These are phyloP conservation scores for Calvatia gigantea DNA, from an alignment of 768 basidiomycete genomes.

Conservation along the genomic window DNA sequence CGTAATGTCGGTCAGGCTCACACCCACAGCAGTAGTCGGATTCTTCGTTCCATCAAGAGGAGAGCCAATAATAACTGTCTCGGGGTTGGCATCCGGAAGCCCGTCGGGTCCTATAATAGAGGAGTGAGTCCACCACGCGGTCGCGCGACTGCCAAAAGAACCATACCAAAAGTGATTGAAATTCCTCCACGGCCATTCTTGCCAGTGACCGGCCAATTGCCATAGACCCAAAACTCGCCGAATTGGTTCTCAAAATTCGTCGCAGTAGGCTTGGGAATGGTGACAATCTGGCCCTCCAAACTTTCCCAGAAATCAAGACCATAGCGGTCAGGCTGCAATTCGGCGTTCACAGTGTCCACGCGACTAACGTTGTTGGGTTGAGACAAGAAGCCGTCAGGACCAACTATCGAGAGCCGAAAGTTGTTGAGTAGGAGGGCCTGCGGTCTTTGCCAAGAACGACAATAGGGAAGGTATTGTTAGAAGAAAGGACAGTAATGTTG, in stretches of 20 bases:
- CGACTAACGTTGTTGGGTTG: conserved; percentile 51
- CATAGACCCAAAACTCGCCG: conserved; percentile 58
- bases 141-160: not conserved
- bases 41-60: conserved; percentile 52
- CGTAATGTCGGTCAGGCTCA: conserved; percentile 43
- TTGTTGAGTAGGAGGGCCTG: conserved; percentile 45
- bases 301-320: conserved; percentile 67
- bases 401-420: conserved; percentile 48
- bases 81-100: conserved; percentile 57
- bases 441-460: conserved; percentile 51
- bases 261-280: conserved; percentile 43
- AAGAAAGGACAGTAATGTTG: conserved; percentile 41
- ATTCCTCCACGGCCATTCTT: conserved; percentile 55
- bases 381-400: conserved; percentile 51
- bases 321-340: conserved; percentile 45
- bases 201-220: conserved; percentile 53
- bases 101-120: conserved; percentile 39
- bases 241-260: conserved; percentile 49
- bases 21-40: conserved; percentile 46
- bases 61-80: too few relatives aligned
- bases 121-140: not conserved
- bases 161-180: conserved; percentile 44
- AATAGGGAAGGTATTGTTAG: conserved; percentile 42
- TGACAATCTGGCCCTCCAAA: conserved; percentile 56
- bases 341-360: conserved; percentile 41